Percentiles rank a stretch among this genome's conserved stretches.
Conservation (phyloP, 2,329 filamentous ascomycete species). For the Monosporascus sp. region DNA sequence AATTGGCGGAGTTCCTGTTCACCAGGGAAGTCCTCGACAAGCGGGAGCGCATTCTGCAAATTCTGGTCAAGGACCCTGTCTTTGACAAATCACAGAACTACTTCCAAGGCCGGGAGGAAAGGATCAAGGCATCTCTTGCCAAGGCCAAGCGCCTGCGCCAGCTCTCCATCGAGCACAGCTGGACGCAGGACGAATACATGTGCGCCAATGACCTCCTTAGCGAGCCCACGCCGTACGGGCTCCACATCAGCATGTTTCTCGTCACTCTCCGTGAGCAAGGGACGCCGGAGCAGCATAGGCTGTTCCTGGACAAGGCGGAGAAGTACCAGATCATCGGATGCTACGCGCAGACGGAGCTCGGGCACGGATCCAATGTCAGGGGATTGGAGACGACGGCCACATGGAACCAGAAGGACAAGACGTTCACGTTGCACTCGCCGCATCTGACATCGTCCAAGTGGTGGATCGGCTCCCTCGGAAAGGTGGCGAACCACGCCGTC, state of each 20-base stretch:
- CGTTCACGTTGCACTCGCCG: slow-evolving; percentile 69
- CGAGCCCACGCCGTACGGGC: slow-evolving; percentile 68
- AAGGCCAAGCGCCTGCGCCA: slow-evolving; percentile 65
- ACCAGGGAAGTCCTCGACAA: slow-evolving; percentile 58
- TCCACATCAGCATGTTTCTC: slow-evolving; percentile 55
- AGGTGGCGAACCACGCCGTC: slow-evolving; percentile 70
- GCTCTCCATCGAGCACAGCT: slow-evolving; percentile 60
- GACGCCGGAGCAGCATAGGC: slow-evolving; percentile 66
- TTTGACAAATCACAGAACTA: slow-evolving; percentile 79
- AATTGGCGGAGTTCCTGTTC: slow-evolving; percentile 64
- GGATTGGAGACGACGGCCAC: slow-evolving; percentile 68
- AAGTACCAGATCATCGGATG: slow-evolving; percentile 71
- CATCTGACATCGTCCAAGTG: slow-evolving; percentile 72
- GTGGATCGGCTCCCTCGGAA: slow-evolving; percentile 77
- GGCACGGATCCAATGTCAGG: slow-evolving; percentile 71
- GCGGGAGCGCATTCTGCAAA: slow-evolving; percentile 53
- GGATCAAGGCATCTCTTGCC: slow-evolving; percentile 64
- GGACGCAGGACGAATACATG: slow-evolving; percentile 58
- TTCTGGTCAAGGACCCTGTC: slow-evolving; percentile 62
- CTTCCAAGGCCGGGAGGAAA: slow-evolving; percentile 63
- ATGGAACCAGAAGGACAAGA: slow-evolving; percentile 69
- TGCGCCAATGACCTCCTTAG: slow-evolving; percentile 64
- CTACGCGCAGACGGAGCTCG: slow-evolving; percentile 76
- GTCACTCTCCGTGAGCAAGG: slow-evolving; percentile 64
- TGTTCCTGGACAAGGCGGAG: slow-evolving; percentile 63